phyloP scores from a whole-genome alignment of 305 asterid genomes.

The Fraxinus xanthoxyloides region DNA sequence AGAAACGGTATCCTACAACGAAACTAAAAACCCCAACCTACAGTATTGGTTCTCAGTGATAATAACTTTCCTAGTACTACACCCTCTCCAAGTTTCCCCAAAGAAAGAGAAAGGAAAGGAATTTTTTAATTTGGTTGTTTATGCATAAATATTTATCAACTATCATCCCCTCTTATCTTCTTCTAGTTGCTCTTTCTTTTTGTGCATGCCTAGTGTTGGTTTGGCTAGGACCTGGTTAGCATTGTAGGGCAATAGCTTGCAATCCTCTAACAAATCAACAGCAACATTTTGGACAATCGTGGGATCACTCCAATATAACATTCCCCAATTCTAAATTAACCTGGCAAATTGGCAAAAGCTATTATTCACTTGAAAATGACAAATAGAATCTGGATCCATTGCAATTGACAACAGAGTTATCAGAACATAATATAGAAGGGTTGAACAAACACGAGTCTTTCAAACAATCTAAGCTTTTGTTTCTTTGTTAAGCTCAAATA shows the following conservation, averaged over 20 bases:
- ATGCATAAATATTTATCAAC: not conserved
- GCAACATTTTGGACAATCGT: not conserved
- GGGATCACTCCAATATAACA: not conserved
- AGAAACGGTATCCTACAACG: not conserved
- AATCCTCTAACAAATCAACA: not conserved
- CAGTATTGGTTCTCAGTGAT: not conserved
- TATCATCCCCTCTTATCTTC: not conserved
- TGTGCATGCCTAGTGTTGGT: not conserved
- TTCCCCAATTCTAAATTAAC: not conserved
- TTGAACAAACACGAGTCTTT: not conserved
- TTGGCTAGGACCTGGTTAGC: not conserved
- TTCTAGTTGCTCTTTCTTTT: not conserved
- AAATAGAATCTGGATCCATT: not conserved
- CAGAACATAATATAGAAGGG: not conserved
- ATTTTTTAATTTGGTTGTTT: not conserved
- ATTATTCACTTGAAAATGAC: conserved; percentile 7
- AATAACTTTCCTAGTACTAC: not conserved
- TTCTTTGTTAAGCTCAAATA: not conserved
- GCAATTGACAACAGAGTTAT: not conserved
- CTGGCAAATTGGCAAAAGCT: conserved; percentile 6
- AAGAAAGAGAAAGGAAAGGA: not conserved
- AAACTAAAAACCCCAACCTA: not conserved
- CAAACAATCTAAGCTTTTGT: not conserved
- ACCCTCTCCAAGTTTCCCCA: not conserved
- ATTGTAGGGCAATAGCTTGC: not conserved